Conservation (phyloP, 495 filamentous ascomycete genomes). For the Wilcoxina mikolae region DNA sequence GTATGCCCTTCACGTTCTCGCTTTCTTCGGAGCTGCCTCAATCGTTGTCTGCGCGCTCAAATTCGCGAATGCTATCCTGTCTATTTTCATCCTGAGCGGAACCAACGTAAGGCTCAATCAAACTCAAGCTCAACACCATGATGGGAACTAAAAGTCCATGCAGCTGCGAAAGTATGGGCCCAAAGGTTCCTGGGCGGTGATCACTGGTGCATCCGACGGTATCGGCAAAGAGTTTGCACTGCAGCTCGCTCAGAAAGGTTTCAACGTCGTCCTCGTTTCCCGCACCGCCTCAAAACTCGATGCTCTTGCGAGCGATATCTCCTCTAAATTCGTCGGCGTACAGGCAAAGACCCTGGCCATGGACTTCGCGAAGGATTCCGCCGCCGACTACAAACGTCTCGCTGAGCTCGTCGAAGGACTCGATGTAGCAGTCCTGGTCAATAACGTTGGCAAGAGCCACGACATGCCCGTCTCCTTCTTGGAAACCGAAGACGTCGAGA, state of each 20-base stretch:
- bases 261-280: slow-evolving; percentile 85
- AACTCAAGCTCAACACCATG: background rate
- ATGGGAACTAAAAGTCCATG: background rate
- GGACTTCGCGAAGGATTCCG: slow-evolving; percentile 71
- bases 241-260: slow-evolving; percentile 79
- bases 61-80: slow-evolving; percentile 36
- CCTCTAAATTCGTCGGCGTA: slow-evolving; percentile 44
- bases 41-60: slow-evolving; percentile 15
- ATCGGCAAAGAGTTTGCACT: slow-evolving; percentile 91
- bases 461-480: slow-evolving; percentile 81
- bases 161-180: slow-evolving; percentile 83
- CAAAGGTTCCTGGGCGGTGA: slow-evolving; percentile 83
- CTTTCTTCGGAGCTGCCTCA: slow-evolving; percentile 22
- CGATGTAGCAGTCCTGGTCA: slow-evolving; percentile 78
- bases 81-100: slow-evolving; percentile 59
- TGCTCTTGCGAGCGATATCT: slow-evolving; percentile 58
- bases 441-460: slow-evolving; percentile 94
- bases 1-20: slow-evolving; percentile 7
- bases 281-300: slow-evolving; percentile 83
- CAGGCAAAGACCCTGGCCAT: slow-evolving; percentile 66
- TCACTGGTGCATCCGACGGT: slow-evolving; percentile 93
- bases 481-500: slow-evolving; percentile 58
- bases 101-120: slow-evolving; percentile 35
- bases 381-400: slow-evolving; percentile 62
- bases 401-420: slow-evolving; percentile 49